phyloP scores from a whole-genome alignment of 2,329 filamentous ascomycete genomes.

The Leptosphaerulina australis region DNA sequence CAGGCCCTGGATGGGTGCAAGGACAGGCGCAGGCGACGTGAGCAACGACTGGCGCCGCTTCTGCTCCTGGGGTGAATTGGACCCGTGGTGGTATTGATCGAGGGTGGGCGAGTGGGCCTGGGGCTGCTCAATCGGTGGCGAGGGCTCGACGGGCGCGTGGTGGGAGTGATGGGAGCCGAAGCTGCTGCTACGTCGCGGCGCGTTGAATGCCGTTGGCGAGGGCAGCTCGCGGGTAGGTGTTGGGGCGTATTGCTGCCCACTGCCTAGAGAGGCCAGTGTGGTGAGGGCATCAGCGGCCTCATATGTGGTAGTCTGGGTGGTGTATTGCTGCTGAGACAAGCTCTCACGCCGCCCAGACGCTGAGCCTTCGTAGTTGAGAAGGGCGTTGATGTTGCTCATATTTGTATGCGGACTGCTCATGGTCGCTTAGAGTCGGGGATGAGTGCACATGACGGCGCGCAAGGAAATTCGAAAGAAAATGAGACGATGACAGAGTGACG shows the following conservation, averaged over 20 bases:
- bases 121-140: constrained; percentile 44
- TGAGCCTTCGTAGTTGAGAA: constrained; percentile 44
- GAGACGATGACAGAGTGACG: constrained; percentile 1
- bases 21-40: constrained; percentile 40
- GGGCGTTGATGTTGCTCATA: constrained; percentile 46
- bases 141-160: constrained; percentile 49
- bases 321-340: constrained; percentile 11
- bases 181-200: constrained; percentile 45
- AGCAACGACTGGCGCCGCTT: constrained; percentile 46
- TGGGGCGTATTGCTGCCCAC: constrained; percentile 40
- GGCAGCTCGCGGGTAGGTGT: constrained; percentile 36
- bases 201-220: constrained; percentile 36
- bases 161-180: constrained; percentile 41
- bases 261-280: constrained; percentile 42
- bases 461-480: constrained; percentile 4
- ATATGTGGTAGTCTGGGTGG: constrained; percentile 32
- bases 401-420: constrained; percentile 4
- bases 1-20: constrained; percentile 52
- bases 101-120: constrained; percentile 53
- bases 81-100: constrained; percentile 55
- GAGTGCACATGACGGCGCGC: neutral
- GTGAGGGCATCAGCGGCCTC: constrained; percentile 52
- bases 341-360: constrained; percentile 23
- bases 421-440: constrained; percentile 4
- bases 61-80: constrained; percentile 53